Base-by-base conservation (phyloP, 2,329 filamentous ascomycete species). In the Beauveria rudraprayagi region DNA sequence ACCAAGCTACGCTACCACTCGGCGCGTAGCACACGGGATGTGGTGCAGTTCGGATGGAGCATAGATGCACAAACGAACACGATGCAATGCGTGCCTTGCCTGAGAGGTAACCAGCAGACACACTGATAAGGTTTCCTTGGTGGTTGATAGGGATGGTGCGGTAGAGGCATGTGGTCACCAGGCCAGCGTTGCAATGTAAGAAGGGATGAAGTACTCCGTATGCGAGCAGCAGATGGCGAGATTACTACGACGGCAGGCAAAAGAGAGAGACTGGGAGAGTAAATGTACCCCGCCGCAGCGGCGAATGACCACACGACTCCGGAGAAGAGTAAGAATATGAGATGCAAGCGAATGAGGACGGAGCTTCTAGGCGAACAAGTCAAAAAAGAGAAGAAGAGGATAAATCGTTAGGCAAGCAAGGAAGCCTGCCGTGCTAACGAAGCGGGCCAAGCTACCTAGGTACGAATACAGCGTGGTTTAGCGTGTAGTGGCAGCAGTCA, bases 131-230 rank as follows among this genome's bases (percentile, higher is more conserved):
- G 17, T 22, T 30, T 56, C 17, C 11, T 37, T 8, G 16, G 56
- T 26, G 37, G 46, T 50, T 40, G 43, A 53, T n/a, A 30, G 5
- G 14, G 55, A 41, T 57, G 30, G 34, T 41, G 46, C 34, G 5
- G 56, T 51, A 46, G 17, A 58, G 56, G 51, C 44, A 58, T 51
- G 44, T 51, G 56, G 56, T 51, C 56, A 58, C 56, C 40, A 51
- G 56, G 34, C 24, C 10, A 14, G 54, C 46, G 40, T 56, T 46
- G 41, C 34, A 41, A 17, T 46, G 54, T 46, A 37, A 37, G 41
- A 47, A 9, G 26, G n/a, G 22, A 17, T 24, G 26, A 56, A 14
- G 41, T 26, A 22, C 22, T 22, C 22, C 22, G 22, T 22, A 2
- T 8, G 47, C 24, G 19, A 26, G 41, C 28, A 47, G 34, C 26